These are phyloP conservation scores for Candida mattraensis DNA, from an alignment of 805 yeast genomes.

Conservation along the genomic window DNA sequence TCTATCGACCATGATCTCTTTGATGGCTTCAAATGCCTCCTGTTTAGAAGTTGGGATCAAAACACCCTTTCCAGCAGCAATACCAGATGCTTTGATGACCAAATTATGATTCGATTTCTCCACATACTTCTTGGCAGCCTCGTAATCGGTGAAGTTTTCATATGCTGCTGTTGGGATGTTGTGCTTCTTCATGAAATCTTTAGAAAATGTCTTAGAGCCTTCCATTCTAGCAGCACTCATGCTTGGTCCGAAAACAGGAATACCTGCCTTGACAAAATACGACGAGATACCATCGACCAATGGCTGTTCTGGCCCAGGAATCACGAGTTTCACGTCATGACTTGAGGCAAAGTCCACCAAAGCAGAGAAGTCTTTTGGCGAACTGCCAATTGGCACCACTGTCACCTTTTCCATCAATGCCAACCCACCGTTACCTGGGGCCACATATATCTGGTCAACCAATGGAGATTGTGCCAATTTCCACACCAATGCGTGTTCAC, in stretches of 20 bases:
- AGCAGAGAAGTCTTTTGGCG: conserved; percentile 63
- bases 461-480: conserved; percentile 75
- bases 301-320: conserved; percentile 99
- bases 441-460: conserved; percentile 76
- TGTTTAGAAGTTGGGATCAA: conserved; percentile 80
- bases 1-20: conserved; percentile 84
- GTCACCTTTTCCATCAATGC: conserved; percentile 55
- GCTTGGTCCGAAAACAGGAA: conserved; percentile 97
- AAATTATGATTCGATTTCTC: conserved; percentile 65
- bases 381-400: conserved; percentile 68
- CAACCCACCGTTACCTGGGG: conserved; percentile 98
- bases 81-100: conserved; percentile 95
- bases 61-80: conserved; percentile 99
- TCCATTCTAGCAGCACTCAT: conserved; percentile 90
- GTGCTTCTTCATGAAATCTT: conserved; percentile 90
- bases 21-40: conserved; percentile 83
- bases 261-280: conserved; percentile 74
- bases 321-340: conserved; percentile 66
- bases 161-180: conserved; percentile 93
- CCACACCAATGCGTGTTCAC: conserved; percentile 98
- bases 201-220: conserved; percentile 94
- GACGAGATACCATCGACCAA: conserved; percentile 88
- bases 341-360: conserved; percentile 74
- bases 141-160: conserved; percentile 75
- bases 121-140: conserved; percentile 72